Conservation (phyloP, 768 basidiomycete species). For the Clitopilus hobsonii region DNA sequence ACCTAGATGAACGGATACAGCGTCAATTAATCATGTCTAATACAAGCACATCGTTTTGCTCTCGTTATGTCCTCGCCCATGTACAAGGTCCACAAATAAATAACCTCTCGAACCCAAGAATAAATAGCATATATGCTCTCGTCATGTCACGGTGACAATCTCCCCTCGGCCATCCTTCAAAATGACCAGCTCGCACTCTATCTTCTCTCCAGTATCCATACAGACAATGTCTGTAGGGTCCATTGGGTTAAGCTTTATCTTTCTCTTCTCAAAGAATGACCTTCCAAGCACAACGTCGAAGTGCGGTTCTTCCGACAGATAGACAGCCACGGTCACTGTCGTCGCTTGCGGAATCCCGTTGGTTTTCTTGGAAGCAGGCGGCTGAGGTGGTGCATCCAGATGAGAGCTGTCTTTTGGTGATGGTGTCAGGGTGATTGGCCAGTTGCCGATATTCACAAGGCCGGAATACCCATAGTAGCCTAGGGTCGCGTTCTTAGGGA, state of each 20-base stretch:
- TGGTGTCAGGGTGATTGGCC: conserved; percentile 73
- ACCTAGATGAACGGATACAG: conserved; percentile 5
- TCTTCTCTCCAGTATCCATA: conserved; percentile 87
- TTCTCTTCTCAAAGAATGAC: conserved; percentile 77
- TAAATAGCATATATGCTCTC: background rate
- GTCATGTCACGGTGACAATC: conserved; percentile 81
- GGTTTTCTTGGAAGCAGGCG: conserved; percentile 26
- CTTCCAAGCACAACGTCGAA: conserved; percentile 94
- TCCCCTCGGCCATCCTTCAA: conserved; percentile 89
- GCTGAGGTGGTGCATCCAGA: conserved; percentile 20
- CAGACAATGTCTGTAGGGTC: conserved; percentile 91
- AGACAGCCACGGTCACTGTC: conserved; percentile 43
- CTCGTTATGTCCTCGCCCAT: background rate
- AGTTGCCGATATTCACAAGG: conserved; percentile 76
- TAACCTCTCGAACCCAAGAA: background rate
- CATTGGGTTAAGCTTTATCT: conserved; percentile 73
- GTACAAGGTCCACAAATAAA: background rate
- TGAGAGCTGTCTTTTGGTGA: conserved; percentile 29
- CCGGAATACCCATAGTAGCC: conserved; percentile 95
- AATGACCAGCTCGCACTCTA: conserved; percentile 89
- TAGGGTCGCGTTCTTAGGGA: conserved; percentile 80
- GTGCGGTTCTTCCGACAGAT: conserved; percentile 90
- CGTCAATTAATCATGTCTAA: conserved; percentile 13
- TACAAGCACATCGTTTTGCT: conserved; percentile 9
- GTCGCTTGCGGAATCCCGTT: conserved; percentile 28